Base-by-base conservation (phyloP, 805 yeast species). In the Candida manassasensis region DNA sequence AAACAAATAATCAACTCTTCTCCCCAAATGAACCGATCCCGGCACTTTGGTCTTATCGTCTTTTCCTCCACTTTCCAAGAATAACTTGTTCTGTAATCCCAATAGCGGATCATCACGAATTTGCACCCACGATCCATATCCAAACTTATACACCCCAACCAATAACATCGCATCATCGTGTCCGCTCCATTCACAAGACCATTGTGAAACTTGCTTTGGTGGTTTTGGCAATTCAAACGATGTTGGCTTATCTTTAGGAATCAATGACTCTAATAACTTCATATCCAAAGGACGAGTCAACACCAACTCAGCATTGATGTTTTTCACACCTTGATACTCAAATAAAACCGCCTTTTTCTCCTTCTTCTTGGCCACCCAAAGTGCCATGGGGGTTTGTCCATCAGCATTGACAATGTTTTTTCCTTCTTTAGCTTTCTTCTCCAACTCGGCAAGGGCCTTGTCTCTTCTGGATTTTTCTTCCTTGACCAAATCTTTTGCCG, bases 41-140 rank as follows among this genome's bases (percentile, higher is more conserved):
- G 98, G 97, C 3, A 83, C 84, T 50, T 79, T 84, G 19, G 67
- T 46, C 34, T 69, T 55, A 30, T 57, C 55, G 27, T 57, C 48
- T 19, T 48, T 44, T 30, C 48, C 44, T 11, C 39, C 31, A 12
- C 46, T 43, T 36, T 75, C 81, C 48, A 93, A 68, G 50, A 78
- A 93, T 45, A 93, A 63, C 65, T 87, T 93, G 47, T 87, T 86
- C 42, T 86, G 84, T 41, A 93, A 67, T 8, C 88, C 89, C 39
- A 93, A 69, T 35, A 86, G 73, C 2, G 98, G 97, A 61, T 93
- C 98, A 61, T 93, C 99, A 53, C 98, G 72, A 30, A 93, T 89
- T 52, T 84, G 89, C 3, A 73, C 56, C 98, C 98, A 93, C 1
- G 96, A 81, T 12, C 97, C 97, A 57, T 87, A 89, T 0, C 99